phyloP scores from a whole-genome alignment of 257 asterid genomes.

The Vinca minor region DNA sequence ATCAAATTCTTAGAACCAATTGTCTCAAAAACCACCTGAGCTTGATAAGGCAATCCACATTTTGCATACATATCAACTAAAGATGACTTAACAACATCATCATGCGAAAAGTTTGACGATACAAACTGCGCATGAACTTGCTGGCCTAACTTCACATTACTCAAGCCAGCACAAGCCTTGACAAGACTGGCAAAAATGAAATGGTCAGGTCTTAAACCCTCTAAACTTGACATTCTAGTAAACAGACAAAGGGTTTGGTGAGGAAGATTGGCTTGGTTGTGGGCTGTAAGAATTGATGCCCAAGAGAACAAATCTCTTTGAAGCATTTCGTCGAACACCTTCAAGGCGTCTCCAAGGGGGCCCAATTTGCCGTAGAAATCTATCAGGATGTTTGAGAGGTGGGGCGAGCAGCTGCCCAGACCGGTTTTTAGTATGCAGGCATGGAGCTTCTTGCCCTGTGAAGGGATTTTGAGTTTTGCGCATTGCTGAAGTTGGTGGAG shows the following conservation, averaged over 20 bases:
- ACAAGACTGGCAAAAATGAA: conserved; percentile 50
- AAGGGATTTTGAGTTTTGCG: conserved; percentile 27
- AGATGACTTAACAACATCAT: conserved; percentile 72
- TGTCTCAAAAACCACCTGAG: conserved; percentile 42
- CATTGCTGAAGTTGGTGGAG: conserved; percentile 50
- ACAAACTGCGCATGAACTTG: conserved; percentile 62
- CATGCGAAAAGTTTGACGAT: conserved; percentile 35
- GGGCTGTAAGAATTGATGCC: conserved; percentile 67
- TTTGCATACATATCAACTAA: conserved; percentile 70
- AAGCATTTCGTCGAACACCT: conserved; percentile 72
- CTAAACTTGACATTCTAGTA: conserved; percentile 22
- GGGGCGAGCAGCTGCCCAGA: conserved; percentile 22
- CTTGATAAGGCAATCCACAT: conserved; percentile 50
- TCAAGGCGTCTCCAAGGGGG: conserved; percentile 34
- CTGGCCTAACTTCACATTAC: conserved; percentile 37
- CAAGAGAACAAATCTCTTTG: conserved; percentile 63
- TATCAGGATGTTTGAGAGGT: conserved; percentile 41
- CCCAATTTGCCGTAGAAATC: conserved; percentile 53
- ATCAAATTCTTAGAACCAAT: conserved; percentile 41
- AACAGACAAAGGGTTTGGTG: conserved; percentile 32
- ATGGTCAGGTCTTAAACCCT: conserved; percentile 51
- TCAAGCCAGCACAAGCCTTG: conserved; percentile 54
- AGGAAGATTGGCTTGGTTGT: conserved; percentile 47
- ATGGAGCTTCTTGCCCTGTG: conserved; percentile 48
- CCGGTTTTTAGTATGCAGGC: conserved; percentile 56